Percentiles rank a stretch among this genome's conserved stretches.
These are phyloP conservation scores for Cardamine occulta DNA, from an alignment of 345 rosid genomes.

Conservation along the genomic window DNA sequence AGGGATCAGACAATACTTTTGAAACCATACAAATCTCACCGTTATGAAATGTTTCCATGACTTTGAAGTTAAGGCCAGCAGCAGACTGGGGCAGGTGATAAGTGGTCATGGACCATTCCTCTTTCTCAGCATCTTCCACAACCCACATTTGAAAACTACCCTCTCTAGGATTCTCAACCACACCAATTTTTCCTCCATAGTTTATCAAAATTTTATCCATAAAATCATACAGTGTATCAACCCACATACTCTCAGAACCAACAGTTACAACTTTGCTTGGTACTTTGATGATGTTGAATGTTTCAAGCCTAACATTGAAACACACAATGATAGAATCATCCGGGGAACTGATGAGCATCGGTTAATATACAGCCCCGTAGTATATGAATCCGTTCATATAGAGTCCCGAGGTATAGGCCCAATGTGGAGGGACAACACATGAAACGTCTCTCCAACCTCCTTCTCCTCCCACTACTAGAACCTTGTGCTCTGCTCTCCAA, in stretches of 20 bases:
- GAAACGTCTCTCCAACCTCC: slow-evolving; percentile 24
- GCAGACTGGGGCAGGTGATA: not conserved
- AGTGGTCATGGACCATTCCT: not conserved
- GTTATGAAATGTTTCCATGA: not conserved
- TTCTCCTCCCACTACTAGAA: not conserved
- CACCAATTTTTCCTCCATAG: not conserved
- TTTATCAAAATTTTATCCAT: not conserved
- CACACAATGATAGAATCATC: not conserved
- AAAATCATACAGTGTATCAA: no score
- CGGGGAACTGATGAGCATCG: not conserved
- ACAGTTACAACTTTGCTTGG: not conserved
- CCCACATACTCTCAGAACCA: not conserved
- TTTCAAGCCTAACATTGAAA: slow-evolving; percentile 28
- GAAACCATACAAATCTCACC: slow-evolving; percentile 20
- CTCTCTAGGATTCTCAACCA: not conserved
- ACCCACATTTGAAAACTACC: not conserved
- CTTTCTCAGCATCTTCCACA: not conserved
- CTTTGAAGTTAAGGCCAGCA: not conserved
- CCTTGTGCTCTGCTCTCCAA: not conserved
- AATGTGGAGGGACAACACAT: not conserved
- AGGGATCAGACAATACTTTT: not conserved
- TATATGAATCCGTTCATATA: slow-evolving; percentile 24
- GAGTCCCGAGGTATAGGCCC: not conserved
- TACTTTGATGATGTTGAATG: slow-evolving; percentile 8
- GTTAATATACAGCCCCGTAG: not conserved